Evolutionary conservation across 2,329 filamentous ascomycete species (phyloP).

Genomic region (Cladosporium cucumerinum): DNA sequence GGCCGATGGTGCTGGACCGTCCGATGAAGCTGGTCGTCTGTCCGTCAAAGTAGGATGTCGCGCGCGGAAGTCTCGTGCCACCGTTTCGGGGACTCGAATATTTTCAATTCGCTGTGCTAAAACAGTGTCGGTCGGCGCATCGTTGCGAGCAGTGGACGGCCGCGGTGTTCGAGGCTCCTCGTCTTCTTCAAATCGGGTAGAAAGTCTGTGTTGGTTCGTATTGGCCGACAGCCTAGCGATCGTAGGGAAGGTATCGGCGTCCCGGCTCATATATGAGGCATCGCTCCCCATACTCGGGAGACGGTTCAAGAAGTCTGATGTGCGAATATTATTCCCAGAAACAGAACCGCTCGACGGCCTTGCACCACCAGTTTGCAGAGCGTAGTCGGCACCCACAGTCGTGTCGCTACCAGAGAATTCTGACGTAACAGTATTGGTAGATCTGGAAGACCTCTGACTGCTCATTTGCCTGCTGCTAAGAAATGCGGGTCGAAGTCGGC

Average conservation of each 20-base stretch:
- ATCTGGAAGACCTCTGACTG: slow-evolving; percentile 57
- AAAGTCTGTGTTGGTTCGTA: slow-evolving; percentile 26
- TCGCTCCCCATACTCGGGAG: slow-evolving; percentile 88
- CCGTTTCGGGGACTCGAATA: slow-evolving; percentile 83
- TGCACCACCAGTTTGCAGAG: slow-evolving; percentile 77
- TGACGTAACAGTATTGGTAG: slow-evolving; percentile 53
- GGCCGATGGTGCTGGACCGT: slow-evolving; percentile 27
- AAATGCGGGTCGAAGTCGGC: slow-evolving; percentile 48
- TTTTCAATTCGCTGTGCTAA: slow-evolving; percentile 85
- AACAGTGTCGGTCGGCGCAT: slow-evolving; percentile 70
- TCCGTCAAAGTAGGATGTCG: slow-evolving; percentile 64
- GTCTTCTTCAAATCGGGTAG: slow-evolving; percentile 39
- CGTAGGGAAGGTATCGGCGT: slow-evolving; percentile 22
- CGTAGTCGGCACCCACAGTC: slow-evolving; percentile 74
- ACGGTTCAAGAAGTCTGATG: slow-evolving; percentile 62
- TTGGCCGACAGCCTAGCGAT: slow-evolving; percentile 36
- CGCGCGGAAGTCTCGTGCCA: slow-evolving; percentile 80
- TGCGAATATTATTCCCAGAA: slow-evolving; percentile 25
- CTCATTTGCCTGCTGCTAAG: slow-evolving; percentile 54
- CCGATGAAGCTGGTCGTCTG: slow-evolving; percentile 43
- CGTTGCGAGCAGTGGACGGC: slow-evolving; percentile 50
- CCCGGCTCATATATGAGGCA: slow-evolving; percentile 58
- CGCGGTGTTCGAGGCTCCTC: slow-evolving; percentile 71
- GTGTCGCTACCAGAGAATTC: slow-evolving; percentile 69
- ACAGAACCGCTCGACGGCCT: slow-evolving; percentile 19